These are phyloP conservation scores for Fusarium chuoi DNA, from an alignment of 2,329 filamentous ascomycete genomes.

Conservation along the genomic window DNA sequence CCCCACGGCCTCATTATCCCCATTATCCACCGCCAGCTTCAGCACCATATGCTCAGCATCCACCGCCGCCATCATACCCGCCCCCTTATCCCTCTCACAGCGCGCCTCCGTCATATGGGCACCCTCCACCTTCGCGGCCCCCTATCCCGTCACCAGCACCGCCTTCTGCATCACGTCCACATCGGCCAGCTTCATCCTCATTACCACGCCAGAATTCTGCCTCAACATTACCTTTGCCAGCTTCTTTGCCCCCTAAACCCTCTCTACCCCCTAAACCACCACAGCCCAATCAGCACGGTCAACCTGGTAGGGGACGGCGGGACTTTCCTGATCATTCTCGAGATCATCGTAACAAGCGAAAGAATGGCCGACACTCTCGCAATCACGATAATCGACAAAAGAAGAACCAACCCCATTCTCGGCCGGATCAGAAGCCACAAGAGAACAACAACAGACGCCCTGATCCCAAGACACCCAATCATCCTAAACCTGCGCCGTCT, in stretches of 20 bases:
- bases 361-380: conserved; percentile 47
- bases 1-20: conserved; percentile 31
- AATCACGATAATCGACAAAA: conserved; percentile 45
- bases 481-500: conserved; percentile 33
- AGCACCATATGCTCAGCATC: conserved; percentile 33
- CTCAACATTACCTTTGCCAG: conserved; percentile 30
- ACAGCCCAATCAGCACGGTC: conserved; percentile 29
- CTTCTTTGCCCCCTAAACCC: conserved; percentile 49
- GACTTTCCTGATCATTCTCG: conserved; percentile 44
- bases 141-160: conserved; percentile 26
- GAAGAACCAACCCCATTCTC: conserved; percentile 36
- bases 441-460: conserved; percentile 24
- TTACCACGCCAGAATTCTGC: conserved; percentile 27
- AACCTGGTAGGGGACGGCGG: conserved; percentile 34
- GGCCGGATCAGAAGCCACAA: conserved; percentile 43
- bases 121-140: conserved; percentile 24
- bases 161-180: conserved; percentile 21
- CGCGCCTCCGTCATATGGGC: conserved; percentile 31
- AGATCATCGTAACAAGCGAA: conserved; percentile 47
- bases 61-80: conserved; percentile 31
- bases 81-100: conserved; percentile 35
- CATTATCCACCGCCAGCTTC: conserved; percentile 34
- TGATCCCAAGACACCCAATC: conserved; percentile 7
- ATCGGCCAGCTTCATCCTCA: conserved; percentile 26
- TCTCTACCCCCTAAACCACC: conserved; percentile 48